Base-by-base conservation (phyloP, 2,329 filamentous ascomycete genomes). In the Curvularia lunata region DNA sequence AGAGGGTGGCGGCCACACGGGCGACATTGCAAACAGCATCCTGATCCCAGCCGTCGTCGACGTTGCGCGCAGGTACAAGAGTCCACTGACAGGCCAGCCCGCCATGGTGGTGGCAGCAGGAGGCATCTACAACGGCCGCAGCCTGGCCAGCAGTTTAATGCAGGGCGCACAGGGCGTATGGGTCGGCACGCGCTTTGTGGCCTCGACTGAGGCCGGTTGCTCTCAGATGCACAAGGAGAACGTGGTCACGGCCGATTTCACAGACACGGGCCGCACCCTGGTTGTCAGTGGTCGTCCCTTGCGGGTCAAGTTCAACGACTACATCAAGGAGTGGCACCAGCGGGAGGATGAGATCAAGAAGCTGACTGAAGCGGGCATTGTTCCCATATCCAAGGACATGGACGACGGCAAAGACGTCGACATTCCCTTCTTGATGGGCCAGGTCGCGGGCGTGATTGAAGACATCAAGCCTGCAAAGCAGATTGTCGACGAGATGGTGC, bases 141-240 rank as follows among this genome's bases (percentile, higher is more conserved):
- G 89, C 51, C 80, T 98, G 54, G 94, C 94, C 0, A 87, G 87
- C 56, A 88, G 87, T 60, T 80, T 98, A 75, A 94, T 96, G 87
- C 90, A 95, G 72, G 94, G 94, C 16, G 94, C 93, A 1, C 83
- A 85, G 3, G 94, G 91, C 10, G 94, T 96, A 1, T 98, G 94
- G 94, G 93, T 98, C 1, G 94, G 94, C 27, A 97, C 94, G 59
- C 83, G 94, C 19, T 97, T 97, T 77, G 91, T 97, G 16, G 93
- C 94, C 1, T 87, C 86, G 8, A 83, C 82, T 32, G 94, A 97
- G 80, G 92, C 92, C 0, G 89, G 88, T 16, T 93, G 91, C 70
- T 91, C 88, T 74, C 84, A 89, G 67, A 81, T 88, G 80, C 93
- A 97, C 78, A 97, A 97, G 80, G 82, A 89, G 66, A 89, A 88